Percentiles rank a stretch among this genome's conserved stretches.
These are phyloP conservation scores for Hypoxylon lienhwacheense DNA, from an alignment of 495 filamentous ascomycete species.

Conservation along the genomic window DNA sequence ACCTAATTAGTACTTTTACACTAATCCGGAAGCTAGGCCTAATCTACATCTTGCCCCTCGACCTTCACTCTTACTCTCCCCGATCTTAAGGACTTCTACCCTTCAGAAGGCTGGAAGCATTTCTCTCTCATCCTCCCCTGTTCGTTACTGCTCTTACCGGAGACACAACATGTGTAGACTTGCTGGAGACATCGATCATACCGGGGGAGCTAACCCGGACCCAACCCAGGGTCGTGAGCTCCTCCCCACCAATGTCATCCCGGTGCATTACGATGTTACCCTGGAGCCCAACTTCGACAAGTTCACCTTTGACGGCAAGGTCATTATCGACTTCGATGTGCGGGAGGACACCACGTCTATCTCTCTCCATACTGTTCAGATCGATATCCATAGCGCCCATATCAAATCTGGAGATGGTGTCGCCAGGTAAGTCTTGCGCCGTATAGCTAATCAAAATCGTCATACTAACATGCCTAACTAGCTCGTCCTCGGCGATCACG, in stretches of 20 bases:
- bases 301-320: slow-evolving; percentile 69
- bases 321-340: slow-evolving; percentile 77
- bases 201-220: slow-evolving; percentile 50
- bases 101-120: slow-evolving; percentile 24
- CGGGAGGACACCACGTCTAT: slow-evolving; percentile 82
- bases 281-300: slow-evolving; percentile 72
- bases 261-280: slow-evolving; percentile 70
- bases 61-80: slow-evolving; percentile 22
- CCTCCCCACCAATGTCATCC: slow-evolving; percentile 64
- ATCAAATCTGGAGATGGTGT: slow-evolving; percentile 58
- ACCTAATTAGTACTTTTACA: slow-evolving; percentile 19
- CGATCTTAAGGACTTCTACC: slow-evolving; percentile 23
- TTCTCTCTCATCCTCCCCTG: slow-evolving; percentile 32
- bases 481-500: slow-evolving; percentile 56
- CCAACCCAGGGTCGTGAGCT: slow-evolving; percentile 55
- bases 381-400: slow-evolving; percentile 77
- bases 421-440: slow-evolving; percentile 33
- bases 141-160: slow-evolving; percentile 56
- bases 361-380: slow-evolving; percentile 82
- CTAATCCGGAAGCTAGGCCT: slow-evolving; percentile 24
- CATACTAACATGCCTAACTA: slow-evolving; percentile 31
- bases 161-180: slow-evolving; percentile 60
- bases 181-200: slow-evolving; percentile 47
- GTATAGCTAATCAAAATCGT: slow-evolving; percentile 13
- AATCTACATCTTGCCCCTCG: slow-evolving; percentile 20